Evolutionary conservation across 2,329 filamentous ascomycete species (phyloP).

Genomic region (Diaporthe capsici): DNA sequence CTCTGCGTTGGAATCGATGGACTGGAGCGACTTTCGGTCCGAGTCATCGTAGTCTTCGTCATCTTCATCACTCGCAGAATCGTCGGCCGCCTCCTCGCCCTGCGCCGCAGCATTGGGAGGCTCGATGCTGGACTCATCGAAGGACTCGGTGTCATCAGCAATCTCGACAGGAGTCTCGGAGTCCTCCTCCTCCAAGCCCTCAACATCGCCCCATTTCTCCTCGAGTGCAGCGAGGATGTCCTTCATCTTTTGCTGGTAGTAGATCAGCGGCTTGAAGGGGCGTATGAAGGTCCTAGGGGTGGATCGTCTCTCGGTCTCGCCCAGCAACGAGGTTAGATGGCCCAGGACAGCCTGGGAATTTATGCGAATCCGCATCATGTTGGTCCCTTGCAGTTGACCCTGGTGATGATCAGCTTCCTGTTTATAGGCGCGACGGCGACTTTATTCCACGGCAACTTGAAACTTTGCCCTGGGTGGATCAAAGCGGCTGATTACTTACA

Average conservation of each 20-base stretch:
- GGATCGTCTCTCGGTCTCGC: conserved; percentile 19
- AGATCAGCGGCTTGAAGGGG: conserved; percentile 21
- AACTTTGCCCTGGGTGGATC: not conserved
- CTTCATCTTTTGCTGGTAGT: conserved; percentile 24
- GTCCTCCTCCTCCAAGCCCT: conserved; percentile 48
- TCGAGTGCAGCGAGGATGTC: conserved; percentile 6
- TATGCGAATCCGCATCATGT: conserved; percentile 28
- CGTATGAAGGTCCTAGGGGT: conserved; percentile 19
- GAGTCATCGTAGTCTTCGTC: conserved; percentile 17
- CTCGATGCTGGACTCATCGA: not conserved
- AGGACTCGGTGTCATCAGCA: conserved; percentile 1
- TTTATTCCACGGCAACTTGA: not conserved
- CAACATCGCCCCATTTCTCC: conserved; percentile 24
- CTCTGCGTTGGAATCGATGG: conserved; percentile 23
- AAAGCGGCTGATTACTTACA: conserved; percentile 11
- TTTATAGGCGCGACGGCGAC: not conserved
- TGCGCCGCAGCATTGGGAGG: not conserved
- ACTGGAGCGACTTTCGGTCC: conserved; percentile 18
- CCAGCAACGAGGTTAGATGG: conserved; percentile 10
- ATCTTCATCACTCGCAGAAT: not conserved
- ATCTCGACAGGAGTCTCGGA: not conserved
- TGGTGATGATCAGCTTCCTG: not conserved
- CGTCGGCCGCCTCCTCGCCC: not conserved
- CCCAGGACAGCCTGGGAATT: conserved; percentile 17
- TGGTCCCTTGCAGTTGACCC: conserved; percentile 17